Evolutionary conservation across 148 eudicot species (phyloP).

Genomic region (Camellia granthamiana): DNA sequence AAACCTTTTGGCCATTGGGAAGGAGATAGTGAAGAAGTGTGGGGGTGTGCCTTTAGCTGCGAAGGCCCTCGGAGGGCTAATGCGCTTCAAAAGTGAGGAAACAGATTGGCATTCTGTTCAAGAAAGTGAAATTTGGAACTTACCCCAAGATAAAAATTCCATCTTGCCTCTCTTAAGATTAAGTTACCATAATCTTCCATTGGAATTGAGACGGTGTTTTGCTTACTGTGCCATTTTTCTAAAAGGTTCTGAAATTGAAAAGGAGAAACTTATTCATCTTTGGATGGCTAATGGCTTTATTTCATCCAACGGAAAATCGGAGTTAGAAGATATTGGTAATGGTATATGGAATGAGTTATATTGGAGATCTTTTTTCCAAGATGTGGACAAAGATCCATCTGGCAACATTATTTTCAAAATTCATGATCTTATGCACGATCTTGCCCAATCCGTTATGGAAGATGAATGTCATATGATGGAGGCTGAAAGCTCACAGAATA

Average conservation of each 20-base stretch:
- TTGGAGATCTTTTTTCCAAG: background rate
- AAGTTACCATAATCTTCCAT: background rate
- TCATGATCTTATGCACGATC: constrained; percentile 13
- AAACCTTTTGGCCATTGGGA: background rate
- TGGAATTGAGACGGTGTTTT: background rate
- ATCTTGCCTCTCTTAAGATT: background rate
- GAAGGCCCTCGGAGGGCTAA: background rate
- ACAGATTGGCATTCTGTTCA: background rate
- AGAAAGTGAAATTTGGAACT: background rate
- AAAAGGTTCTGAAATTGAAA: background rate
- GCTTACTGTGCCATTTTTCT: constrained; percentile 7
- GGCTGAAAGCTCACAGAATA: background rate
- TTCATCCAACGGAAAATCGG: background rate
- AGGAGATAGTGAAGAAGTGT: background rate
- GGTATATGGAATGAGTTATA: background rate
- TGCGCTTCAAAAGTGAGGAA: background rate
- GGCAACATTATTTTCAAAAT: background rate
- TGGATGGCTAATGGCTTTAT: constrained; percentile 9
- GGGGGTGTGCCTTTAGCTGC: constrained; percentile 14
- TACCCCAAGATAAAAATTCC: background rate
- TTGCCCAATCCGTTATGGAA: background rate
- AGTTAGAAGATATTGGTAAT: background rate
- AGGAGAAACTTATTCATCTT: background rate
- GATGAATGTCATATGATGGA: background rate
- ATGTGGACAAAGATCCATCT: background rate